Percentiles rank a stretch among this genome's conserved stretches.
These are phyloP conservation scores for Westerdykella ornata DNA, from an alignment of 2,329 filamentous ascomycete genomes.

Conservation along the genomic window DNA sequence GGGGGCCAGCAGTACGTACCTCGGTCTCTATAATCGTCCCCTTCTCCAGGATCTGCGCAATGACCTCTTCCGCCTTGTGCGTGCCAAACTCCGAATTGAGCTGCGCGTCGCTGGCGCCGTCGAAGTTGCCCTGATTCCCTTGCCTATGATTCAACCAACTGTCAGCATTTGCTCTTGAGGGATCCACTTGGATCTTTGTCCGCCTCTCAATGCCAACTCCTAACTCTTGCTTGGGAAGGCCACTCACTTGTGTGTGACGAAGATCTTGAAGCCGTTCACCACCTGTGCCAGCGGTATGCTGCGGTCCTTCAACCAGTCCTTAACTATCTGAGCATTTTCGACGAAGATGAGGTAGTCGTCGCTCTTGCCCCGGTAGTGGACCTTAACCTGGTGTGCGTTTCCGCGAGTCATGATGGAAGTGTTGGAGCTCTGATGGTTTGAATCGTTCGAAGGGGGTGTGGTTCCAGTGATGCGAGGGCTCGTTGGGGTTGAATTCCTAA, in stretches of 20 bases:
- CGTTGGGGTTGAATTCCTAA: background rate
- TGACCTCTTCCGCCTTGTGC: conserved; percentile 67
- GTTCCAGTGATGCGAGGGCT: conserved; percentile 3
- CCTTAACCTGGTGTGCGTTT: conserved; percentile 60
- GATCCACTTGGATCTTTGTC: no score
- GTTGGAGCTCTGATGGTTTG: conserved; percentile 2
- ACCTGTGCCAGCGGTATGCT: conserved; percentile 76
- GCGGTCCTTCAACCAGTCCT: conserved; percentile 78
- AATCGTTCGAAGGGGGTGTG: background rate
- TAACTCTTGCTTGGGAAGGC: background rate
- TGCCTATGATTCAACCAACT: conserved; percentile 55
- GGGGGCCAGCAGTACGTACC: conserved; percentile 11
- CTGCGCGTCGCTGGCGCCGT: conserved; percentile 65
- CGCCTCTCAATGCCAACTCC: background rate
- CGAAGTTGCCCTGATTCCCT: conserved; percentile 72
- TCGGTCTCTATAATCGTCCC: conserved; percentile 47
- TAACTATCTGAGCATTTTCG: conserved; percentile 55
- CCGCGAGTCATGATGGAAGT: conserved; percentile 31
- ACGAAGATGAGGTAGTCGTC: conserved; percentile 65
- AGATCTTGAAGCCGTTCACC: conserved; percentile 81
- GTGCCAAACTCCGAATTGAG: conserved; percentile 88
- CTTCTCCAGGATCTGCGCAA: conserved; percentile 72
- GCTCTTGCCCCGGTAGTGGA: conserved; percentile 73
- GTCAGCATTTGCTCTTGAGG: no score
- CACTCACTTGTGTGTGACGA: conserved; percentile 79